phyloP scores from a whole-genome alignment of 441 rosid species.

The Lepidium campestre region DNA sequence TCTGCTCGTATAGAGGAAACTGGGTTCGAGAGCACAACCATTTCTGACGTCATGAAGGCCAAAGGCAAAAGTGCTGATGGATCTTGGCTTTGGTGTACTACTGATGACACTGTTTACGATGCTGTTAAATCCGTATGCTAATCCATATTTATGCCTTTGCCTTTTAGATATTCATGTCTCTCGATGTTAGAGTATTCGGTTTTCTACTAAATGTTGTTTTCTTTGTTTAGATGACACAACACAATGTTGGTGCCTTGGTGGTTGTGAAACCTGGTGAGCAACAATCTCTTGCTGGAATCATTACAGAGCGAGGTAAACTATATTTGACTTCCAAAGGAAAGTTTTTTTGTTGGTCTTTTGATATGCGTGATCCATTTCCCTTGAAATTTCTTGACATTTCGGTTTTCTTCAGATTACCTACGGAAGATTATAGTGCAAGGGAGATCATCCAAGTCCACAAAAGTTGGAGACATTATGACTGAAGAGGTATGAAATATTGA shows the following conservation, averaged over 20 bases:
- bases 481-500: conserved; percentile 58
- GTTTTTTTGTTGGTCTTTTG: not conserved
- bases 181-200: not conserved
- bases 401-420: conserved; percentile 53
- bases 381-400: not conserved
- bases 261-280: conserved; percentile 90
- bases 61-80: conserved; percentile 93
- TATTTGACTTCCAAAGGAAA: not conserved
- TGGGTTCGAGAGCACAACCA: conserved; percentile 85
- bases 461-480: conserved; percentile 97
- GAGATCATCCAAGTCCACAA: conserved; percentile 91
- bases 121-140: conserved; percentile 83
- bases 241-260: conserved; percentile 92
- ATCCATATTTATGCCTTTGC: not conserved
- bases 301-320: conserved; percentile 84
- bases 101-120: conserved; percentile 80
- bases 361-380: not conserved
- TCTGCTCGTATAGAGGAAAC: conserved; percentile 77
- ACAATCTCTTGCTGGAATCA: conserved; percentile 84
- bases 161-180: not conserved
- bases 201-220: not conserved
- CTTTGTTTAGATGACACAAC: conserved; percentile 75
- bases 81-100: conserved; percentile 99
- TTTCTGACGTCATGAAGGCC: conserved; percentile 61
- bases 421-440: conserved; percentile 95